Conservation (phyloP, 495 filamentous ascomycete species). For the Daldinia concentrica region DNA sequence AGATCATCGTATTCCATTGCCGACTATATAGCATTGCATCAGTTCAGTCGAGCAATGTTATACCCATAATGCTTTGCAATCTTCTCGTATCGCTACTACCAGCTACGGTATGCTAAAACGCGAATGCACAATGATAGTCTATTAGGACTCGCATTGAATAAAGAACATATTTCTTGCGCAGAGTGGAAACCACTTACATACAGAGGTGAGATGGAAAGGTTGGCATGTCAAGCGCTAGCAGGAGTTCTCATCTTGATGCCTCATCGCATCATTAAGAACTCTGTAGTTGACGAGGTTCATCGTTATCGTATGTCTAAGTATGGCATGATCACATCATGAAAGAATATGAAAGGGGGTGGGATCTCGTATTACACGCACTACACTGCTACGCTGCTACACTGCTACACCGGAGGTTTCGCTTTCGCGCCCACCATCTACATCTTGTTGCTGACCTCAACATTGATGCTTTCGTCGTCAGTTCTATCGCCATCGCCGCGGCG, state of each 20-base stretch:
- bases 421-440: not conserved
- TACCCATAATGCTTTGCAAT: too few species aligned
- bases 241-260: not conserved
- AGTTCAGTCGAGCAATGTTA: too few species aligned
- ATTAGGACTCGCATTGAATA: not conserved
- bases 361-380: not conserved
- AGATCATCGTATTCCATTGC: not conserved
- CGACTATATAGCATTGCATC: not conserved
- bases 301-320: not conserved
- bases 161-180: not conserved
- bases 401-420: not conserved
- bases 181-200: not conserved
- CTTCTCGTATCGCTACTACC: too few species aligned
- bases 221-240: not conserved
- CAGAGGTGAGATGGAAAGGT: not conserved
- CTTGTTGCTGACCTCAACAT: slow-evolving; percentile 20
- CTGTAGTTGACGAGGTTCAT: not conserved
- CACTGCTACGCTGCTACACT: not conserved
- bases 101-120: too few species aligned
- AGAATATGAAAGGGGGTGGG: slow-evolving; percentile 9
- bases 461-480: slow-evolving; percentile 37
- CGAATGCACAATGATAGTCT: not conserved
- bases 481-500: slow-evolving; percentile 33
- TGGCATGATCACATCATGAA: not conserved
- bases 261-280: slow-evolving; percentile 12